Conservation (phyloP, 331 rosid genomes). For the Ulmus americana region DNA sequence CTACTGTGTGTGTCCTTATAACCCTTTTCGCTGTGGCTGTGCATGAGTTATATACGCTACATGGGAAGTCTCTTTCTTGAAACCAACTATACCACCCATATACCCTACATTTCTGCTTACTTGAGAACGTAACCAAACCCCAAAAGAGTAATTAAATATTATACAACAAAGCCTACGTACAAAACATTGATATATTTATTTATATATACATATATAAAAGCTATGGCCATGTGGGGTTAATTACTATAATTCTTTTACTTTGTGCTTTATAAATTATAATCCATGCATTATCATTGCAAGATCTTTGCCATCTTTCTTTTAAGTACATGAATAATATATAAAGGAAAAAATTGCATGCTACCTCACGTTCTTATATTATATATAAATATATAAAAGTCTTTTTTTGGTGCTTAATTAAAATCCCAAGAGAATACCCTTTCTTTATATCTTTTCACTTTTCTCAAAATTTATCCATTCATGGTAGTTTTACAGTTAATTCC, state of each 20-base stretch:
- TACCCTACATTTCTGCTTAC: conserved; percentile 29
- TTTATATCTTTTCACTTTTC: conserved; percentile 20
- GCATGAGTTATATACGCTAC: conserved; percentile 17
- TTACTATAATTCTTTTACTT: not conserved
- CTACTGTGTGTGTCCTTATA: not conserved
- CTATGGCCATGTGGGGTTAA: not conserved
- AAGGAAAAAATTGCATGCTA: not conserved
- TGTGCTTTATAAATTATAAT: not conserved
- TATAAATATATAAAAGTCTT: not conserved
- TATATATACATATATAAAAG: not conserved
- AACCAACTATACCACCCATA: conserved; percentile 33
- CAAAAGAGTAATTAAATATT: not conserved
- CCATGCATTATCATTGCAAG: conserved; percentile 31
- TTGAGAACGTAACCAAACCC: not conserved
- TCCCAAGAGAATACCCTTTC: conserved; percentile 30
- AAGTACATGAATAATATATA: not conserved
- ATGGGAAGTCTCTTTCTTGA: conserved; percentile 33
- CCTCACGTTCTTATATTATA: not conserved
- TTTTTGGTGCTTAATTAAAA: conserved; percentile 19
- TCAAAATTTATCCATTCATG: conserved; percentile 10
- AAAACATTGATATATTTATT: not conserved
- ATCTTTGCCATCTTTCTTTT: conserved; percentile 10
- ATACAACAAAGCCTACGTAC: not conserved
- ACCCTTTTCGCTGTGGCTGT: conserved; percentile 10
- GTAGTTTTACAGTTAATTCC: conserved; percentile 16